Evolutionary conservation across 371 early-diverging fungal species (phyloP).

Genomic region (Mortierella sp.): DNA sequence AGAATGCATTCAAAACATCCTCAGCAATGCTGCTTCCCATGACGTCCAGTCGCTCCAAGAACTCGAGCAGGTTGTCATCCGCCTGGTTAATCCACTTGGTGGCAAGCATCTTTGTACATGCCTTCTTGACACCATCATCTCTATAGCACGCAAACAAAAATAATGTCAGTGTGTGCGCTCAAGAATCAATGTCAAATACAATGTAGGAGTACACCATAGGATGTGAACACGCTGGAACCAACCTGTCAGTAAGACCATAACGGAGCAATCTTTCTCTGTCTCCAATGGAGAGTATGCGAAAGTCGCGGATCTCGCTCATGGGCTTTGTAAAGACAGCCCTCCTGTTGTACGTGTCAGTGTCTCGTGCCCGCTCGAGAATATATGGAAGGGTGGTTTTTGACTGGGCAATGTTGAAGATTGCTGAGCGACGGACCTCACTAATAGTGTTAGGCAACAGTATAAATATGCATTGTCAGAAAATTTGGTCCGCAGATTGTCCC

Average conservation of each 20-base stretch:
- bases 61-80: constrained; percentile 81
- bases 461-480: background rate
- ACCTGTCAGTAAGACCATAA: constrained; percentile 84
- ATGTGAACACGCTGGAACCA: background rate
- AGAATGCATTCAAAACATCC: constrained; percentile 75
- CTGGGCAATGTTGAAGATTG: constrained; percentile 82
- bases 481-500: background rate
- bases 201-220: background rate
- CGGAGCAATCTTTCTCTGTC: constrained; percentile 79
- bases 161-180: background rate
- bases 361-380: constrained; percentile 83
- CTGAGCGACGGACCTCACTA: constrained; percentile 88
- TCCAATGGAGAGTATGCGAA: constrained; percentile 74
- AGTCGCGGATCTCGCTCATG: constrained; percentile 76
- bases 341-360: constrained; percentile 78
- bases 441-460: background rate
- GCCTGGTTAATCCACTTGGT: constrained; percentile 85
- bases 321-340: constrained; percentile 77
- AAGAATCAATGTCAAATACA: background rate
- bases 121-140: constrained; percentile 79
- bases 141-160: constrained; percentile 45
- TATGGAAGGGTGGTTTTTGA: constrained; percentile 73
- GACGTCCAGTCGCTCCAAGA: constrained; percentile 87
- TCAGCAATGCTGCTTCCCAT: constrained; percentile 78
- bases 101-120: constrained; percentile 80